Conservation (phyloP, 306 rosid species). For the Rosa lucieae region DNA sequence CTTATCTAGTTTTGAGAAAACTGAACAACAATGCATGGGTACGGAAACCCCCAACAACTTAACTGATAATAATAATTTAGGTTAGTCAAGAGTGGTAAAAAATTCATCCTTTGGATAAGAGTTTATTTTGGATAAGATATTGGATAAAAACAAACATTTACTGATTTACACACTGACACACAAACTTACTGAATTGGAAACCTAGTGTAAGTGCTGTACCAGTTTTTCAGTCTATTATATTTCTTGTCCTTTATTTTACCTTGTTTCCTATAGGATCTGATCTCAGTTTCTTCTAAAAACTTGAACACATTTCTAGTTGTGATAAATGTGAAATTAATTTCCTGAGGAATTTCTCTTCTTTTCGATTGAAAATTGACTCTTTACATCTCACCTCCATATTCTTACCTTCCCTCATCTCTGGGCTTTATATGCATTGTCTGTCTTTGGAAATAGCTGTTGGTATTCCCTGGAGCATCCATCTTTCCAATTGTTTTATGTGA, state of each 20-base stretch:
- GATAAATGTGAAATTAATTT: background rate
- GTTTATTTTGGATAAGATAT: background rate
- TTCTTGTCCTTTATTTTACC: background rate
- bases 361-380: background rate
- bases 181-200: background rate
- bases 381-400: background rate
- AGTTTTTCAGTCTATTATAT: background rate
- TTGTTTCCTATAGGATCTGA: background rate
- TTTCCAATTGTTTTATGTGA: background rate
- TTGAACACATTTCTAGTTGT: background rate
- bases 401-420: background rate
- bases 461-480: constrained; percentile 3
- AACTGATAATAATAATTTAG: constrained; percentile 42
- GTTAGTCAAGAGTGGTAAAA: constrained; percentile 30
- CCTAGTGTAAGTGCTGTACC: background rate
- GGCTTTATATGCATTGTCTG: background rate
- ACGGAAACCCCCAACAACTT: constrained; percentile 40
- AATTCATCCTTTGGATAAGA: background rate
- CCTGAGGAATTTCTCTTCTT: background rate
- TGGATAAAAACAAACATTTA: background rate
- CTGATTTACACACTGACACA: constrained; percentile 1
- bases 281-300: background rate
- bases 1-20: constrained; percentile 44
- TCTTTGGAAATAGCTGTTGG: background rate
- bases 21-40: constrained; percentile 47